A percentile compares a stretch with the other conserved stretches of the same genome.
These are phyloP conservation scores for Quercus agrifolia DNA, from an alignment of 306 rosid species.

Conservation along the genomic window DNA sequence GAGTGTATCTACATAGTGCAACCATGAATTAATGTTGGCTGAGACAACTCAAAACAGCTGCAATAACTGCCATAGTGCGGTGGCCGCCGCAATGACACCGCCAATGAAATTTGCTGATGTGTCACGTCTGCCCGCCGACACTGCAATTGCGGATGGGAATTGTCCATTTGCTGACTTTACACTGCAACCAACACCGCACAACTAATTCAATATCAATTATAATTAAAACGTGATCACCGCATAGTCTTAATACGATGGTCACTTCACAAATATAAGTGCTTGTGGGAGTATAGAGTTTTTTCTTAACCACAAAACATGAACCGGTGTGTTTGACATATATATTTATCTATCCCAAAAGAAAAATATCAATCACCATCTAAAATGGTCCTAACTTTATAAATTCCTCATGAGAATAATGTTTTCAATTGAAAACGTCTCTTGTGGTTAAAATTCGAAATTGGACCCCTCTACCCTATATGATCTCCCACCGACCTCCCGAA, in stretches of 20 bases:
- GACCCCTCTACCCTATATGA: neutral
- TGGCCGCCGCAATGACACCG: neutral
- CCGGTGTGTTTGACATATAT: too few relatives aligned
- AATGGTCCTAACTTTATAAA: too few relatives aligned
- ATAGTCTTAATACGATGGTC: too few relatives aligned
- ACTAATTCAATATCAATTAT: too few relatives aligned
- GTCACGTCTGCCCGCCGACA: neutral
- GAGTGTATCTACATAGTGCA: too few relatives aligned
- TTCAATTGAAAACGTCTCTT: neutral
- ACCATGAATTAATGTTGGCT: too few relatives aligned
- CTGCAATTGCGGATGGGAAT: conserved; percentile 34
- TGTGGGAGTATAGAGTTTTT: accelerated
- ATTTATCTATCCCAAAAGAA: too few relatives aligned
- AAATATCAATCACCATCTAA: too few relatives aligned
- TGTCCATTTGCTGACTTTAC: conserved; percentile 58
- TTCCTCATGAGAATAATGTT: too few relatives aligned
- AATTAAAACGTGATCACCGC: neutral
- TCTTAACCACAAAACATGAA: too few relatives aligned
- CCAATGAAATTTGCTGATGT: conserved; percentile 4
- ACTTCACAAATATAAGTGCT: too few relatives aligned
- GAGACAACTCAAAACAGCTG: neutral
- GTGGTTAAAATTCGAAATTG: neutral
- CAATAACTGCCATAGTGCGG: conserved; percentile 29
- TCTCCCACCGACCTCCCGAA: too few relatives aligned
- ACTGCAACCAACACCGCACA: conserved; percentile 39